Evolutionary conservation across 345 rosid genomes (phyloP).

Genomic region (Aurinia saxatilis): DNA sequence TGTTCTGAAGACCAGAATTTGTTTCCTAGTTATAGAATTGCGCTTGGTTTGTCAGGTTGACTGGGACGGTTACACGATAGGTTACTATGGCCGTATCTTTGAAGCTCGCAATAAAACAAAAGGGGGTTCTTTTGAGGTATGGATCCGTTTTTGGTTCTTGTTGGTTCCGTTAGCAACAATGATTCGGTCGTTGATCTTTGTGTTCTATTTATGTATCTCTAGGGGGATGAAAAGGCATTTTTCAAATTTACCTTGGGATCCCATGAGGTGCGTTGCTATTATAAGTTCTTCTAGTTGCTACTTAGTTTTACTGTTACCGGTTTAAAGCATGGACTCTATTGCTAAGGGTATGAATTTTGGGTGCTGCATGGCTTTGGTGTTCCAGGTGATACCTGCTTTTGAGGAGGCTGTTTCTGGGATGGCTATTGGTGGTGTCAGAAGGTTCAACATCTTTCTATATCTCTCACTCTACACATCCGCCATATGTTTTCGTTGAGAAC

Average conservation of each 20-base stretch:
- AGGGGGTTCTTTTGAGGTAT: conserved; percentile 95
- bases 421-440: conserved; percentile 83
- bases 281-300: neutral
- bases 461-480: neutral
- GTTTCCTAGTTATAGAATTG: neutral
- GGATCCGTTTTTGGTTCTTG: neutral
- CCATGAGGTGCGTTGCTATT: conserved; percentile 39
- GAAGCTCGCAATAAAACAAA: conserved; percentile 98
- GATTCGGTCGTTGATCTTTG: neutral
- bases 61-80: conserved; percentile 98
- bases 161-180: neutral
- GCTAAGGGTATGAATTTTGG: neutral
- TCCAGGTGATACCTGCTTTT: conserved; percentile 91
- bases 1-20: neutral
- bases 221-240: conserved; percentile 89
- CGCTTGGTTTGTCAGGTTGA: conserved; percentile 52
- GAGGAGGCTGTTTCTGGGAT: conserved; percentile 93
- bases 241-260: conserved; percentile 81
- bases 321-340: conserved; percentile 8
- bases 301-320: neutral
- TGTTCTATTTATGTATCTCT: conserved; percentile 20
- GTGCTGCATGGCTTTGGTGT: conserved; percentile 18
- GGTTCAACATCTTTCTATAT: conserved; percentile 38
- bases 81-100: conserved; percentile 97
- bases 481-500: neutral